A percentile compares a stretch with the other conserved stretches of the same genome.
Evolutionary conservation across 257 asterid genomes (phyloP).

Genomic region (Gentiana straminea): DNA sequence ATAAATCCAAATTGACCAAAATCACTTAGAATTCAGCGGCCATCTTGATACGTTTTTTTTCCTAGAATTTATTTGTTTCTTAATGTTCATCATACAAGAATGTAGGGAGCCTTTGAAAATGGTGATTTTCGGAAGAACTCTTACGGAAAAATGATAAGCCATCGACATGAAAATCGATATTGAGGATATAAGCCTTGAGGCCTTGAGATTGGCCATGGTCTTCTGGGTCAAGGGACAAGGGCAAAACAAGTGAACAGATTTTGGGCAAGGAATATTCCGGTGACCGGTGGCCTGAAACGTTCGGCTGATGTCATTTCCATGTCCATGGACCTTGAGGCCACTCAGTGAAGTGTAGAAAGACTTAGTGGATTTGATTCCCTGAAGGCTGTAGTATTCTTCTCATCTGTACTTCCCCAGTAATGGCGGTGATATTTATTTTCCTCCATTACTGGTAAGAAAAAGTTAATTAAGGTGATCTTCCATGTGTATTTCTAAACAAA

Average conservation of each 20-base stretch:
- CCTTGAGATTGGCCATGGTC: slow-evolving; percentile 93
- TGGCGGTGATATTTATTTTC: slow-evolving; percentile 16
- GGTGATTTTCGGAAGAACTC: slow-evolving; percentile 24
- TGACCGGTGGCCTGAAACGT: slow-evolving; percentile 53
- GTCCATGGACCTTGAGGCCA: slow-evolving; percentile 66
- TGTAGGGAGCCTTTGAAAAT: slow-evolving; percentile 16
- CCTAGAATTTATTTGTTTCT: too few relatives aligned
- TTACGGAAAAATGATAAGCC: slow-evolving; percentile 39
- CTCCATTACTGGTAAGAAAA: slow-evolving; percentile 22
- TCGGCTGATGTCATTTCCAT: slow-evolving; percentile 89
- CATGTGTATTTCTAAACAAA: background rate
- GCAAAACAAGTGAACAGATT: slow-evolving; percentile 72
- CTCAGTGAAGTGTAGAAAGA: slow-evolving; percentile 57
- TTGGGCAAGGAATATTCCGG: slow-evolving; percentile 68
- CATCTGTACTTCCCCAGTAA: slow-evolving; percentile 76
- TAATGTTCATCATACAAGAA: background rate
- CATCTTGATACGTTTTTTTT: too few relatives aligned
- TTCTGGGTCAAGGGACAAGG: slow-evolving; percentile 44
- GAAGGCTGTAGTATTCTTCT: slow-evolving; percentile 47
- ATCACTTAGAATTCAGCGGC: too few relatives aligned
- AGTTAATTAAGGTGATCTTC: background rate
- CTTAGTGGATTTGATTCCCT: slow-evolving; percentile 48
- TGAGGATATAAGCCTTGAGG: slow-evolving; percentile 65
- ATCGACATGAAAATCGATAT: slow-evolving; percentile 46
- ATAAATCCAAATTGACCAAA: too few relatives aligned